Conservation (phyloP, 148 eudicot genomes). For the Vaccinium macrocarpon region DNA sequence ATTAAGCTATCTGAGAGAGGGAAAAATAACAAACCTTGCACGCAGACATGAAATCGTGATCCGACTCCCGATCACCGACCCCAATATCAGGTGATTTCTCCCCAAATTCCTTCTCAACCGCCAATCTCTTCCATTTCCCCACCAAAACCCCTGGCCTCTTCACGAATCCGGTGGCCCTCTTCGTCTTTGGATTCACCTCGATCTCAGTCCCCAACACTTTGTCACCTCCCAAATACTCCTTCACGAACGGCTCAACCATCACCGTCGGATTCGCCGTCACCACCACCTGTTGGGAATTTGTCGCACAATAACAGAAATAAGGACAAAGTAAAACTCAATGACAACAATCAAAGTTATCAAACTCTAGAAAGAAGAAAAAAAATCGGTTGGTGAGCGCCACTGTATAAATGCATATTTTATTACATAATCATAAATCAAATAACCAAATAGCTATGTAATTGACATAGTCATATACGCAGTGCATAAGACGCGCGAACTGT, state of each 20-base stretch:
- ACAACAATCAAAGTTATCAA: not conserved
- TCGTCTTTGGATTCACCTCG: conserved; percentile 78
- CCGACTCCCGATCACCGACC: conserved; percentile 84
- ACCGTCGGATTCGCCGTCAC: conserved; percentile 90
- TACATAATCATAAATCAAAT: no score
- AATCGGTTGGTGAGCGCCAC: not conserved
- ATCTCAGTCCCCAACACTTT: conserved; percentile 89
- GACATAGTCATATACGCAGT: no score
- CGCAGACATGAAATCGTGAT: conserved; percentile 87
- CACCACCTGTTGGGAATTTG: conserved; percentile 22
- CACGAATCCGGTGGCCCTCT: conserved; percentile 77
- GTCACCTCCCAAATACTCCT: conserved; percentile 81
- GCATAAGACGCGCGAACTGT: no score
- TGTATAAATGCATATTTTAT: no score
- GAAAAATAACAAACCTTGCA: conserved; percentile 59
- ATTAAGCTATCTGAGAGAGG: not conserved
- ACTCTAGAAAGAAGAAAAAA: not conserved
- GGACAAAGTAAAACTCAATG: not conserved
- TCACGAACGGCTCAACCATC: conserved; percentile 90
- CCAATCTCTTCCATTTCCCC: conserved; percentile 60
- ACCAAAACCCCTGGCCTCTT: conserved; percentile 77
- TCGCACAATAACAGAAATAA: not conserved
- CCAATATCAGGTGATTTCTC: conserved; percentile 74
- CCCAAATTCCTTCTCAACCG: conserved; percentile 75
- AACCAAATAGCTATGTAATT: no score